Base-by-base conservation (phyloP, 2,329 filamentous ascomycete genomes). In the Arthroderma sp. region DNA sequence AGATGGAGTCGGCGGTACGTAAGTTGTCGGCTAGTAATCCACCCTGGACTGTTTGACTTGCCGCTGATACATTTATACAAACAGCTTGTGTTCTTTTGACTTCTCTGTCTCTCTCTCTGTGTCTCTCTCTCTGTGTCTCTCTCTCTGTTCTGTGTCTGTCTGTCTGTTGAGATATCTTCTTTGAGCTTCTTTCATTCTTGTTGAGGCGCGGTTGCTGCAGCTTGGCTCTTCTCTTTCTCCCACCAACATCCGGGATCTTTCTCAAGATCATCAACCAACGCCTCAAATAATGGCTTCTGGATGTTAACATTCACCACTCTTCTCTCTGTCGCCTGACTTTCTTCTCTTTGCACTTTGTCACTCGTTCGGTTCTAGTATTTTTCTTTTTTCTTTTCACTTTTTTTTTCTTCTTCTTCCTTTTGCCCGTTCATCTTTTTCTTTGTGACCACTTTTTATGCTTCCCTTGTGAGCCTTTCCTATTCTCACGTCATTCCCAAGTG, bases 361-460 rank as follows among this genome's bases (percentile, higher is more conserved):
- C 42, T 45, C n/a, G 36, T 44, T 46, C 32, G 37, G 9, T 29
- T 33, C 33, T 34, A 39, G 27, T 32, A 42, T 36, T 27, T 29
- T 36, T 22, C 30, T 38, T 11, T 36, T 34, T 10, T 30, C 34
- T 36, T 29, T 45, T 40, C 38, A 32, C 27, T 44, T 41, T 27
- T 43, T 39, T 27, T 39, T 38, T 36, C 38, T 28, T 44, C 28
- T 36, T 32, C 38, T 40, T 10, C 10, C 37, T 38, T 9, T 36
- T 11, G 42, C 33, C 33, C 34, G 29, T 38, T 33, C 42, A 36
- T 40, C 40, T n/a, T 42, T 37, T 47, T 45, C 44, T 44, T 49
- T 45, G 30, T 46, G 43, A 29, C 47, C 40, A 29, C 36, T 44
- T 37, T 30, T 29, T 9, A 22, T 27, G 28, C 22, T 29, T 8